A percentile compares a stretch with the other conserved stretches of the same genome.
phyloP scores from a whole-genome alignment of 768 basidiomycete species.

The Crassisporium funariophilum region DNA sequence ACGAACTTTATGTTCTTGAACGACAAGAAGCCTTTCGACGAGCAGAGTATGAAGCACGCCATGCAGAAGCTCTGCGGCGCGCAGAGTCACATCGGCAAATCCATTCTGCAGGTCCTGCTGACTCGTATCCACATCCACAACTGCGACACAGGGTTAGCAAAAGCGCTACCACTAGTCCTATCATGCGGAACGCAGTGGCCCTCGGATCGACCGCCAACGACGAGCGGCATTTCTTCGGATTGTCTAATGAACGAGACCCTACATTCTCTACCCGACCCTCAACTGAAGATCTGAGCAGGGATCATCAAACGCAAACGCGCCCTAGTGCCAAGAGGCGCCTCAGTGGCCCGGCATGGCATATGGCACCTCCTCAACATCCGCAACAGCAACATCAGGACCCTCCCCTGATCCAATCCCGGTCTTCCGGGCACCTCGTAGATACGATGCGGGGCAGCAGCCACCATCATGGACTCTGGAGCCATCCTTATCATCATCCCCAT shows the following conservation, averaged over 20 bases:
- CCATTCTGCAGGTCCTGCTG: conserved; percentile 22
- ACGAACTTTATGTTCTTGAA: conserved; percentile 88
- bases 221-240: conserved; percentile 43
- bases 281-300: conserved; percentile 13
- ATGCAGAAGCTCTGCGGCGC: conserved; percentile 64
- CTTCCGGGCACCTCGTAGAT: conserved; percentile 45
- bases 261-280: conserved; percentile 16
- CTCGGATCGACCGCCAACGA: conserved; percentile 24
- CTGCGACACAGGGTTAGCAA: conserved; percentile 44
- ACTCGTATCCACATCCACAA: conserved; percentile 21
- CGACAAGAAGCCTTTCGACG: conserved; percentile 80
- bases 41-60: conserved; percentile 83
- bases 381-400: conserved; percentile 28
- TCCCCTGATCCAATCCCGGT: conserved; percentile 37
- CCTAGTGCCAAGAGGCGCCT: conserved; percentile 41
- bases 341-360: conserved; percentile 56
- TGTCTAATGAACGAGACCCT: conserved; percentile 40
- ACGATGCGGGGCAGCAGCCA: conserved; percentile 30
- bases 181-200: conserved; percentile 39
- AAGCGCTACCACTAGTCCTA: conserved; percentile 70
- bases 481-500: conserved; percentile 48
- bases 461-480: conserved; percentile 33
- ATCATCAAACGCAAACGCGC: conserved; percentile 13
- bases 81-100: conserved; percentile 72
- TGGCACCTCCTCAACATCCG: conserved; percentile 41